Evolutionary conservation across 2,329 filamentous ascomycete species (phyloP).

Genomic region (Coniochaeta sp.): DNA sequence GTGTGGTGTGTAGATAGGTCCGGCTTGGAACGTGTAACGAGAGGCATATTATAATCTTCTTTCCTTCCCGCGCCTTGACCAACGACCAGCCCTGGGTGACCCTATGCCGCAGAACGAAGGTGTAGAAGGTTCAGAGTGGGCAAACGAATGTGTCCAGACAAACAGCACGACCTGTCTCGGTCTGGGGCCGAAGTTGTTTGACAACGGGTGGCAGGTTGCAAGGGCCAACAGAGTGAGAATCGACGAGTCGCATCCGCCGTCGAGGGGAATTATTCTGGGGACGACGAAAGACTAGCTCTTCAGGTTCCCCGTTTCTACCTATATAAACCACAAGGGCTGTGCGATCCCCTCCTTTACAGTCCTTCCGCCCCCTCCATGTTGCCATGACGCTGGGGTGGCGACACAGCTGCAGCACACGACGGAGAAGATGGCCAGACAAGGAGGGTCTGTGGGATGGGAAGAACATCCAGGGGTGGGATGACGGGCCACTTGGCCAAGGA

Average conservation of each 20-base stretch:
- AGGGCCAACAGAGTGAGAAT: slow-evolving; percentile 4
- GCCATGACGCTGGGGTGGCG: slow-evolving; percentile 2
- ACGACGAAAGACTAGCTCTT: not conserved
- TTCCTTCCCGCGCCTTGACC: not conserved
- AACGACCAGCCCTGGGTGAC: not conserved
- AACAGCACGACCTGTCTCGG: slow-evolving; percentile 5
- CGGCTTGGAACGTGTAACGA: slow-evolving; percentile 6
- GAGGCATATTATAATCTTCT: slow-evolving; percentile 8
- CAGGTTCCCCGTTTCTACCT: slow-evolving; percentile 2
- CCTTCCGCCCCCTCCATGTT: not conserved
- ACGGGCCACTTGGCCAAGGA: slow-evolving; percentile 2
- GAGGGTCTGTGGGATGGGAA: not conserved
- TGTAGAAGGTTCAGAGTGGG: not conserved
- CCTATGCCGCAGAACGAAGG: slow-evolving; percentile 2
- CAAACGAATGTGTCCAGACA: slow-evolving; percentile 8
- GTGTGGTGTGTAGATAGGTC: not conserved
- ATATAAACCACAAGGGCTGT: slow-evolving; percentile 1
- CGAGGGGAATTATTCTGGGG: not conserved
- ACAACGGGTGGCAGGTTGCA: slow-evolving; percentile 1
- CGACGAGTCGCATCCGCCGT: slow-evolving; percentile 5
- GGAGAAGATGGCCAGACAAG: slow-evolving; percentile 2
- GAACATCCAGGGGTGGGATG: not conserved
- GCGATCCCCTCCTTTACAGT: not conserved
- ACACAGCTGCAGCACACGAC: not conserved
- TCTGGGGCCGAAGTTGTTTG: not conserved